A percentile compares a stretch with the other conserved stretches of the same genome.
These are phyloP conservation scores for Yarrowia bubula DNA, from an alignment of 805 yeast genomes.

Conservation along the genomic window DNA sequence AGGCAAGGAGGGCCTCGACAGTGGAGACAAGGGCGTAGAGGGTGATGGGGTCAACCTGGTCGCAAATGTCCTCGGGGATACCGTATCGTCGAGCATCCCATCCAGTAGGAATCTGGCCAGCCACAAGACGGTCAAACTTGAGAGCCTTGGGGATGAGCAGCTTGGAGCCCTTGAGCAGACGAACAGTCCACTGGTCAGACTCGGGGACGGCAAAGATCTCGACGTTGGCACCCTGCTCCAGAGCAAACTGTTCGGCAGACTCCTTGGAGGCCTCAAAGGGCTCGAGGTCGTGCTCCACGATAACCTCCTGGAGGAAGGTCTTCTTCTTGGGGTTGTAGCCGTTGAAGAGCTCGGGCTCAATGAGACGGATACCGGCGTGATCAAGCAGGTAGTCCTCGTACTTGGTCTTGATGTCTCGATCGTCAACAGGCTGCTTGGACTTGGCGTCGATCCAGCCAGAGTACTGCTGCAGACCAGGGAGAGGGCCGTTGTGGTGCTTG, in stretches of 20 bases:
- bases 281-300: conserved; percentile 93
- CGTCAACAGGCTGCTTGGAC: conserved; percentile 89
- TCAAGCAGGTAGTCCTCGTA: conserved; percentile 86
- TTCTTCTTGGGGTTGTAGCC: conserved; percentile 96
- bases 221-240: conserved; percentile 89
- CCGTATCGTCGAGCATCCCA: conserved; percentile 97
- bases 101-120: conserved; percentile 97
- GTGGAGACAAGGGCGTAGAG: conserved; percentile 90
- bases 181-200: conserved; percentile 88
- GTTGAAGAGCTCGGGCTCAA: conserved; percentile 90
- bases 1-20: conserved; percentile 85
- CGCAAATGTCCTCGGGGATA: conserved; percentile 85
- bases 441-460: conserved; percentile 98
- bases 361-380: conserved; percentile 94
- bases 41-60: conserved; percentile 96
- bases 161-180: conserved; percentile 87
- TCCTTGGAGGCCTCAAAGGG: conserved; percentile 93
- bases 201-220: conserved; percentile 87
- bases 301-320: conserved; percentile 90
- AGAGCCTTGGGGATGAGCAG: conserved; percentile 87
- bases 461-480: conserved; percentile 73
- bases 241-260: conserved; percentile 91
- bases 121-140: conserved; percentile 55
- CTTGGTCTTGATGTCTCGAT: conserved; percentile 85
- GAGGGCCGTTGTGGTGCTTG: conserved; percentile 87